Conservation (phyloP, 805 yeast genomes). For the Torulaspora maleeae region DNA sequence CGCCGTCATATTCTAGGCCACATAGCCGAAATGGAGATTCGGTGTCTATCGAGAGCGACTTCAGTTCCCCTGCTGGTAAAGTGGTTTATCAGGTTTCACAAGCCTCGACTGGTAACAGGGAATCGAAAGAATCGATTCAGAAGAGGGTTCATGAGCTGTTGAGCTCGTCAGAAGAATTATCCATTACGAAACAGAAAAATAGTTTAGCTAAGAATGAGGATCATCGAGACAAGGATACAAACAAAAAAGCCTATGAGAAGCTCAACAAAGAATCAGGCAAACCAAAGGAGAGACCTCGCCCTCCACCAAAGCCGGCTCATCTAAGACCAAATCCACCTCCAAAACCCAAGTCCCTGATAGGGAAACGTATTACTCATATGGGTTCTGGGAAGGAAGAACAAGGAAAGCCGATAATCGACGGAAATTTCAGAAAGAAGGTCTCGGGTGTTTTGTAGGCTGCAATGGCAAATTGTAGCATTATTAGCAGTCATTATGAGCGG, state of each 20-base stretch:
- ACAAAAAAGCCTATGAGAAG: background rate
- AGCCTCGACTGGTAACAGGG: background rate
- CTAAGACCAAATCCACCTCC: constrained; percentile 32
- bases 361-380: constrained; percentile 5
- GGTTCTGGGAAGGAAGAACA: constrained; percentile 1
- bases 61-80: background rate
- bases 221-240: background rate
- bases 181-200: background rate
- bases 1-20: background rate
- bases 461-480: background rate
- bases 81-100: background rate
- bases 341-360: constrained; percentile 47
- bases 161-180: constrained; percentile 25
- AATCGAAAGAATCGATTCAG: constrained; percentile 43
- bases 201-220: background rate
- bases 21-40: background rate
- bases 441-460: constrained; percentile 50
- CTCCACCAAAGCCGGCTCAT: constrained; percentile 56
- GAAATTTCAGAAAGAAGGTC: constrained; percentile 50
- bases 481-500: background rate
- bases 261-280: background rate
- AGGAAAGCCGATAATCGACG: constrained; percentile 38
- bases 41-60: background rate
- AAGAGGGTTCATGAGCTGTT: constrained; percentile 50
- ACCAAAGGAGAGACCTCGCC: constrained; percentile 26